Conservation (phyloP, 345 rosid species). For the Abelmoschus esculentus region DNA sequence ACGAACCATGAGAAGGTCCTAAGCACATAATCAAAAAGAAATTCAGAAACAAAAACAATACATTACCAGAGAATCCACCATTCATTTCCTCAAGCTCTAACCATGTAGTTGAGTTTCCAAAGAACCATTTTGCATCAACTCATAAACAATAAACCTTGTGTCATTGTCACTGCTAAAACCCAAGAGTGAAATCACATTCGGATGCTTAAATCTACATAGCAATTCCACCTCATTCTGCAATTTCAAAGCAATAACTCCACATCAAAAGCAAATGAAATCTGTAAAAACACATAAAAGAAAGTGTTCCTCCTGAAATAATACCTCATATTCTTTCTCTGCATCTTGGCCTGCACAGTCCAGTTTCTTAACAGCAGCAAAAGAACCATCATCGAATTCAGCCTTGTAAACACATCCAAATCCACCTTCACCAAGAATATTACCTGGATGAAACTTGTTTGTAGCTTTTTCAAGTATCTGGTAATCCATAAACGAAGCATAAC, state of each 20-base stretch:
- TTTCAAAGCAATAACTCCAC: no score
- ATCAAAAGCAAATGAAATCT: no score
- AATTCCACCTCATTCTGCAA: no score
- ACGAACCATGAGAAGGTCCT: constrained; percentile 5
- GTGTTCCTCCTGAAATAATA: constrained; percentile 6
- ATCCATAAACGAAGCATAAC: no score
- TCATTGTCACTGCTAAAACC: no score
- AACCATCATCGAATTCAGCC: constrained; percentile 36
- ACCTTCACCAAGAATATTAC: constrained; percentile 60
- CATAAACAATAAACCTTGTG: no score
- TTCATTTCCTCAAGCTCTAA: background rate
- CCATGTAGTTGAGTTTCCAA: no score
- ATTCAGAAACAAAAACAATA: background rate
- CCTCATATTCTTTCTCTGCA: constrained; percentile 71
- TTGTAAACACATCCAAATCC: constrained; percentile 52
- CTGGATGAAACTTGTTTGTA: constrained; percentile 55
- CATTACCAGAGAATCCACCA: background rate
- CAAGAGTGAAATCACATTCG: no score
- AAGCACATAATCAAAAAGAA: no score
- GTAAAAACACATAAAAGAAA: no score
- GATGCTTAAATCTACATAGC: no score
- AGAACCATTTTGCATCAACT: no score
- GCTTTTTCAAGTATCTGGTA: constrained; percentile 40
- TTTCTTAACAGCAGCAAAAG: constrained; percentile 72
- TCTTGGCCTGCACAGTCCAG: constrained; percentile 59